Evolutionary conservation across 2,329 filamentous ascomycete genomes (phyloP), one percentile per base, ranked within the genome.

Genomic region (Fusarium redolens): DNA sequence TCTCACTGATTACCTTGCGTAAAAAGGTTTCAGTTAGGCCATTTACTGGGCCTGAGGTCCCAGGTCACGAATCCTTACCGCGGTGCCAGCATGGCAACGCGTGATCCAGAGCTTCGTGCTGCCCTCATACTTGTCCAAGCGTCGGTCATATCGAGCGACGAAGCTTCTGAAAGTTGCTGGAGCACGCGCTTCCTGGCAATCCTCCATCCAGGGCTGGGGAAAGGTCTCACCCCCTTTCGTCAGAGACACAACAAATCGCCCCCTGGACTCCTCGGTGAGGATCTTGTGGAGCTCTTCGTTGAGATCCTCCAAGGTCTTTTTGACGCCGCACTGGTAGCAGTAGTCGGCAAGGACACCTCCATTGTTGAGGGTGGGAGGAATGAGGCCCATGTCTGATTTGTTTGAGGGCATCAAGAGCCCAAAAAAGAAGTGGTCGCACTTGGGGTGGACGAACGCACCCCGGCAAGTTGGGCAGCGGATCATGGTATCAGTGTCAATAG

Each of bases 81-180:
- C 15, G 15, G 5, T 1, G 5, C 15, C 7, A 35, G n/a, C 1
- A 35, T 22, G n/a, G 3, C 1, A 51, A 5, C 7, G 18, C 11
- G 22, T 35, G 0, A 10, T 1, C 11, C 2, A 22, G 11, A 33
- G n/a, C 1, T 4, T 18, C 15, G 2, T 2, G 7, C 1, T 14
- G 15, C 15, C 22, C n/a, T 22, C 11, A 18, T 33, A 4, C 4
- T 50, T 33, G 7, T 14, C 4, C 15, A 18, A 22, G 5, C 1
- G 3, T 51, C 11, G 11, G 22, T 22, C 8, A 4, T 25, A 7
- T 18, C 10, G 12, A 51, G n/a, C 13, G 2, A 20, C 2, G 1
- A 25, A 35, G 0, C 5, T 9, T 4, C n/a, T 3, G 8, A 11
- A 33, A 4, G 30, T 8, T 18, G 4, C 5, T 51, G 30, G 7